Evolutionary conservation across 2,329 filamentous ascomycete species (phyloP).

Genomic region (Coniochaeta ligniaria): DNA sequence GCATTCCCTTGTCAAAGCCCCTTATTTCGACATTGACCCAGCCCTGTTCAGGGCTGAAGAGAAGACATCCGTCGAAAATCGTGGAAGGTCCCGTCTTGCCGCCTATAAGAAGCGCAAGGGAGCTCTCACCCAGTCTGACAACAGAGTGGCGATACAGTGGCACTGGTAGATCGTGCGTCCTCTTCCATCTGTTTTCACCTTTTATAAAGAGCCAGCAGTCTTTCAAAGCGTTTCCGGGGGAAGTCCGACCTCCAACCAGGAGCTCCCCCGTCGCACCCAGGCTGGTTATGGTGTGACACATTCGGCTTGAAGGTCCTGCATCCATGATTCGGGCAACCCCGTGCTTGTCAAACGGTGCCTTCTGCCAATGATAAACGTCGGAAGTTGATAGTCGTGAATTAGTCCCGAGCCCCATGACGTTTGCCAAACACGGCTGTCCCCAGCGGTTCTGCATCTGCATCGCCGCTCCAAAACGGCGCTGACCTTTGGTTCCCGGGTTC

Average conservation of each 20-base stretch:
- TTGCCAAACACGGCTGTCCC: constrained; percentile 35
- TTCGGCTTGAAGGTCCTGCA: constrained; percentile 37
- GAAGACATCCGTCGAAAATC: constrained; percentile 42
- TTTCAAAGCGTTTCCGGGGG: constrained; percentile 58
- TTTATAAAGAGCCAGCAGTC: constrained; percentile 71
- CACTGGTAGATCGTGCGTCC: constrained; percentile 57
- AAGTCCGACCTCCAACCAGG: constrained; percentile 71
- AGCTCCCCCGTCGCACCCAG: constrained; percentile 52
- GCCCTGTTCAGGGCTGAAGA: constrained; percentile 41
- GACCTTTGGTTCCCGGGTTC: constrained; percentile 31
- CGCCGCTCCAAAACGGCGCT: constrained; percentile 54
- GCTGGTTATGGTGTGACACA: constrained; percentile 72
- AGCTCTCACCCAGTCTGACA: constrained; percentile 40
- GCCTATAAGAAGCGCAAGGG: constrained; percentile 50
- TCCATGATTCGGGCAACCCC: not conserved
- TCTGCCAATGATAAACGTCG: constrained; percentile 36
- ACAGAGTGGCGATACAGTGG: constrained; percentile 71
- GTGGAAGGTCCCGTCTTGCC: constrained; percentile 46
- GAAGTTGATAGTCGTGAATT: constrained; percentile 39
- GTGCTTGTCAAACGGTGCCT: not conserved
- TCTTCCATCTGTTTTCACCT: constrained; percentile 49
- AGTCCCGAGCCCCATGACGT: constrained; percentile 35
- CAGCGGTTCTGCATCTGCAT: constrained; percentile 31
- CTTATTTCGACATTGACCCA: constrained; percentile 26
- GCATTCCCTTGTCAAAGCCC: constrained; percentile 26